phyloP scores from a whole-genome alignment of 768 basidiomycete species.

The Chlorophyllum brunneum region DNA sequence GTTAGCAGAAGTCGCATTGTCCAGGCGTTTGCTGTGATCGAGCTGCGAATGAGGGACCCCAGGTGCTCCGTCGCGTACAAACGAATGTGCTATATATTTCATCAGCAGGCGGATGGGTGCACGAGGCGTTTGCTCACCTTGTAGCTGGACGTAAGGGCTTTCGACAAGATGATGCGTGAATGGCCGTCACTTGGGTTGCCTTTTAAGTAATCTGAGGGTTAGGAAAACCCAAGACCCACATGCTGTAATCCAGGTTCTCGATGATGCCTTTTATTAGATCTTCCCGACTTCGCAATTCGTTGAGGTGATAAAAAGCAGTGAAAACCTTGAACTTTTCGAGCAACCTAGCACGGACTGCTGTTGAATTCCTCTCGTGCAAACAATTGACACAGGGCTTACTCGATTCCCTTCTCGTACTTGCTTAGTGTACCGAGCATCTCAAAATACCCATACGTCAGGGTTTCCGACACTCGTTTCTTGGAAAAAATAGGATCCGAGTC shows the following conservation, averaged over 20 bases:
- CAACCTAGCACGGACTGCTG: conserved; percentile 53
- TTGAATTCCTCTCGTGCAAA: neutral
- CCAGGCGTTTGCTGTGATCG: conserved; percentile 73
- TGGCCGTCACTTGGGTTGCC: conserved; percentile 77
- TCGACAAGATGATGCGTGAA: conserved; percentile 87
- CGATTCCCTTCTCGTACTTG: conserved; percentile 83
- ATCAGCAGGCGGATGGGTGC: neutral
- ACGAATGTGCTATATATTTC: conserved; percentile 67
- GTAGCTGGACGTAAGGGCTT: conserved; percentile 91
- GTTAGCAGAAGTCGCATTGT: conserved; percentile 87
- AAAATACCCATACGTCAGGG: conserved; percentile 88
- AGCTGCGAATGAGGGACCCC: conserved; percentile 71
- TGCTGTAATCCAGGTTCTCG: conserved; percentile 86
- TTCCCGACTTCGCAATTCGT: conserved; percentile 86
- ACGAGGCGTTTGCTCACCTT: conserved; percentile 43
- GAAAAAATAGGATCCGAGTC: conserved; percentile 83
- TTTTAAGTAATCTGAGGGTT: conserved; percentile 12
- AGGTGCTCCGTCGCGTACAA: conserved; percentile 86
- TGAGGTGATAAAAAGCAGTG: conserved; percentile 93
- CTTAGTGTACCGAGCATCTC: conserved; percentile 94
- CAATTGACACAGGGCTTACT: conserved; percentile 44
- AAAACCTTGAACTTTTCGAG: conserved; percentile 91
- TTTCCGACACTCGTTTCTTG: conserved; percentile 73
- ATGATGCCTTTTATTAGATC: conserved; percentile 91
- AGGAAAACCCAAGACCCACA: conserved; percentile 43